Percentiles rank a stretch among this genome's conserved stretches.
Conservation (phyloP, 306 rosid genomes). For the Mimosa pudica region DNA sequence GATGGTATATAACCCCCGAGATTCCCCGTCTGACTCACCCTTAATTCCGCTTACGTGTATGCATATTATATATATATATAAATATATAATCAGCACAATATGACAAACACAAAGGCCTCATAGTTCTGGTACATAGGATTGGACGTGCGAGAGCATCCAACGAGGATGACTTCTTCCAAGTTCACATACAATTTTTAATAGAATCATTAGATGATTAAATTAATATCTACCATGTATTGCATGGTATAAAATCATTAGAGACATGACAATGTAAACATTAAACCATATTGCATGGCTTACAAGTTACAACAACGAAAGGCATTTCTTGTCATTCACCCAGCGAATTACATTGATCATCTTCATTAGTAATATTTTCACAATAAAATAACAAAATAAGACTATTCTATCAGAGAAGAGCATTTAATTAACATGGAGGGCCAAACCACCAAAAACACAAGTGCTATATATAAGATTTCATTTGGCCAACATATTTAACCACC, state of each 20-base stretch:
- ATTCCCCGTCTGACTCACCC: not conserved
- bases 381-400: not conserved
- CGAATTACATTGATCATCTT: not conserved
- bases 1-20: not conserved
- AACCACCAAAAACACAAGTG: constrained; percentile 41
- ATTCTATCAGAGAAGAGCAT: constrained; percentile 8
- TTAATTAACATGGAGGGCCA: constrained; percentile 16
- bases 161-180: not conserved
- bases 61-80: not conserved
- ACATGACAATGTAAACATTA: not conserved
- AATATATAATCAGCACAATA: not conserved
- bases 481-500: constrained; percentile 47
- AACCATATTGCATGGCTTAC: not conserved
- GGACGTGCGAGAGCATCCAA: not conserved
- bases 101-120: not conserved
- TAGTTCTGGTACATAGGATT: not conserved
- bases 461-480: constrained; percentile 44
- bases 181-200: not conserved
- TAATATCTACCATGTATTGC: not conserved
- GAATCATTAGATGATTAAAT: not conserved
- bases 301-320: not conserved
- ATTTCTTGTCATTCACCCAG: not conserved
- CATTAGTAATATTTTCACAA: not conserved
- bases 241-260: not conserved
- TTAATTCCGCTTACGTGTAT: not conserved